Evolutionary conservation across 345 rosid species (phyloP).

Genomic region (Hibiscus mutabilis): DNA sequence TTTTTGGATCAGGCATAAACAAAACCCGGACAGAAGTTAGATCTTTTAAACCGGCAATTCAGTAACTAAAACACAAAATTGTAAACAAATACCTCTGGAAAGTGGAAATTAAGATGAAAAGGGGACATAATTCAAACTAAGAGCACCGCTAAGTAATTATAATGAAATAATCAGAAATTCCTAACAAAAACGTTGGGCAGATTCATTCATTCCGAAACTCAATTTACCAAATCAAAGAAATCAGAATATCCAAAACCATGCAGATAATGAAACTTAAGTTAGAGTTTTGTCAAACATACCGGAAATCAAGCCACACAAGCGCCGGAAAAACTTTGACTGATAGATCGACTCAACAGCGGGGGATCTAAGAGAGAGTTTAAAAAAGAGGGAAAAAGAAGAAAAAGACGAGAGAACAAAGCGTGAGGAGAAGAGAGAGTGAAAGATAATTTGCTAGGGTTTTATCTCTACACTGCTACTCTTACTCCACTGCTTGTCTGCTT

Average conservation of each 20-base stretch:
- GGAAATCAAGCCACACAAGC: background rate
- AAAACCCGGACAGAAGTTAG: background rate
- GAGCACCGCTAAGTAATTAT: too few relatives aligned
- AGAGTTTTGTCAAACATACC: background rate
- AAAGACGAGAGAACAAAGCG: background rate
- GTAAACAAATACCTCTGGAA: background rate
- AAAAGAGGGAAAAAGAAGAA: background rate
- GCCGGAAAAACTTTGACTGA: background rate
- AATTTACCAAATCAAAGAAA: conserved; percentile 3
- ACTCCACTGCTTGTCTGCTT: background rate
- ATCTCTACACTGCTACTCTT: conserved; percentile 10
- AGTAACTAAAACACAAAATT: background rate
- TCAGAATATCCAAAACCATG: background rate
- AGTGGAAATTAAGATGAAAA: background rate
- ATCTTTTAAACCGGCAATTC: background rate
- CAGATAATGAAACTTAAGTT: background rate
- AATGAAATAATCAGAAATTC: background rate
- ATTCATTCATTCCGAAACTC: background rate
- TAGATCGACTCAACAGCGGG: background rate
- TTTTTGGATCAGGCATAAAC: background rate
- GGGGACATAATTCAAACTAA: background rate
- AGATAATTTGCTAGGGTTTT: background rate
- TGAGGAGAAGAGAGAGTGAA: background rate
- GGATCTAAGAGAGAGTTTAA: background rate
- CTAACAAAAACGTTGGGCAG: background rate